Evolutionary conservation across 2,329 filamentous ascomycete genomes (phyloP), one percentile per base, ranked within the genome.

Genomic region (Zalaria obscura): DNA sequence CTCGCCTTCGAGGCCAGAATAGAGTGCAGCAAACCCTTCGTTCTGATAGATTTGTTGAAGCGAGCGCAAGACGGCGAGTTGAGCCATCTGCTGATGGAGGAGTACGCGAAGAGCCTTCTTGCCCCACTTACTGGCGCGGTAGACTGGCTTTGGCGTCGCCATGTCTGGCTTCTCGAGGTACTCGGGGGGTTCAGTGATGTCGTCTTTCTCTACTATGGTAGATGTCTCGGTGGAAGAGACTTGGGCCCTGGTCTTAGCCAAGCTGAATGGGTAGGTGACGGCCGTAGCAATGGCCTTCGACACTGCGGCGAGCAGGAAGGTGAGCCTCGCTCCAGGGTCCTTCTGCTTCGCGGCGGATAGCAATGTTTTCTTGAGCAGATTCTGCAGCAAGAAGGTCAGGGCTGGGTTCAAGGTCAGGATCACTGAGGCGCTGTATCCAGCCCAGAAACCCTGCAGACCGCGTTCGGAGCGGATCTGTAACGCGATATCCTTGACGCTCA

Each of bases 381-480:
- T 79, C 54, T 93, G 84, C 27, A 93, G 66, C 50, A 89, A 78
- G 56, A 94, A 88, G 0, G 88, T 93, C 48, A 94, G 72, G 48
- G 81, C 80, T 1, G 88, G 87, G 53, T 94, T 94, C 27, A 93
- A 67, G 1, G 87, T 88, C 39, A 93, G 64, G 33, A 94, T 70
- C 44, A 93, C 60, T 25, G 75, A 80, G 2, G 86, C 85, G 18
- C 82, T 84, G 58, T 93, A 93, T 0, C 87, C 87, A 0, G 85
- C 80, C 88, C 87, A 94, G 52, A 94, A 80, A 2, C 85, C 86
- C 36, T 67, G 56, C 6, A 87, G 45, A 0, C 87, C 86, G 50
- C 80, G 82, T 55, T 89, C 80, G 2, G 65, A 54, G 34, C 67
- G 63, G 45, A 93, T 88, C 35, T 74, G 68, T 1, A 65, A 59